Percentiles rank a stretch among this genome's conserved stretches.
phyloP scores from a whole-genome alignment of 805 yeast genomes.

The Maudiozyma bulderi region DNA sequence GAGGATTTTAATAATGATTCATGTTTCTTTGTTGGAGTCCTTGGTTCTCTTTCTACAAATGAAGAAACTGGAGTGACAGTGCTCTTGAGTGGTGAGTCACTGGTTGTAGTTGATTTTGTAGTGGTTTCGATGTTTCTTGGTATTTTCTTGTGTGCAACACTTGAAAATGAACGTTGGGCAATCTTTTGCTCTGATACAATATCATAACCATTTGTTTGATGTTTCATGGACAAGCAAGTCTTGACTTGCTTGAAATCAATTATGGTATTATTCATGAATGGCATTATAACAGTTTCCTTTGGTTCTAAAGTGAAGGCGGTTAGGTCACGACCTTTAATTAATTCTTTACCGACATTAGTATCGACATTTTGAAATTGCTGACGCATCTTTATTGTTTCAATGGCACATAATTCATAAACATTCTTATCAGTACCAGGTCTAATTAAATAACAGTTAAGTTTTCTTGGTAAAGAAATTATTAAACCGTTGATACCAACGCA shows the following conservation, averaged over 20 bases:
- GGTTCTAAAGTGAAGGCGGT: conserved; percentile 36
- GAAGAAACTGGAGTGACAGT: conserved; percentile 2
- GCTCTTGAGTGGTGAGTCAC: neutral
- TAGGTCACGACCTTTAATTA: conserved; percentile 11
- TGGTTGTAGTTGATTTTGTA: neutral
- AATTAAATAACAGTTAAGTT: conserved; percentile 27
- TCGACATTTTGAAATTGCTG: conserved; percentile 3
- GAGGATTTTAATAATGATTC: neutral
- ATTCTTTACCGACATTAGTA: conserved; percentile 6
- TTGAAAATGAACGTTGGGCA: neutral
- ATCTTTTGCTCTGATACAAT: neutral
- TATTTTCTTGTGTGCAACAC: neutral
- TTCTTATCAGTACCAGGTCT: conserved; percentile 12
- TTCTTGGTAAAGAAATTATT: conserved; percentile 50
- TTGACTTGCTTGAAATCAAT: conserved; percentile 49
- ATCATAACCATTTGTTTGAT: neutral
- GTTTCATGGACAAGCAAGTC: conserved; percentile 18
- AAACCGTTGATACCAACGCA: conserved; percentile 83
- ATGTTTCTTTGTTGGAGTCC: conserved; percentile 1
- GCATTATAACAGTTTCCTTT: conserved; percentile 56
- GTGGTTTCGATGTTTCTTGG: neutral
- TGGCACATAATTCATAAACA: conserved; percentile 19
- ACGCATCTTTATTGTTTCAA: conserved; percentile 3
- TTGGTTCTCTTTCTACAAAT: conserved; percentile 1
- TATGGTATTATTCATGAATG: conserved; percentile 50